Conservation (phyloP, 23 red algal genomes). For the Chondrus crispus region DNA sequence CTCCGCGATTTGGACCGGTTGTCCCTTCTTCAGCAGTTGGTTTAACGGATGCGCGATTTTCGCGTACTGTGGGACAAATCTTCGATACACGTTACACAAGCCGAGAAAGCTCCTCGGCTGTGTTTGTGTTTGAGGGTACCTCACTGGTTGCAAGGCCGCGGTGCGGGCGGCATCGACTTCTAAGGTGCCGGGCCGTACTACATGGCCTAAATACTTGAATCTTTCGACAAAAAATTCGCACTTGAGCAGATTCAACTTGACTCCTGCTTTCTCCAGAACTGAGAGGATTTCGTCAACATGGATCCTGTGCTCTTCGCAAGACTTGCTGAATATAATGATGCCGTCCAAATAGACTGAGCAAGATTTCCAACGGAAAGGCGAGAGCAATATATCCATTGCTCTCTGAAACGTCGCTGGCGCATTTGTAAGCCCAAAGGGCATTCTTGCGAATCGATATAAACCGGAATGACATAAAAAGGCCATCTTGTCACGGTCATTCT, state of each 20-base stretch:
- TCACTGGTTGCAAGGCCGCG: neutral
- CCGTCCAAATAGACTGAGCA: slow-evolving; percentile 48
- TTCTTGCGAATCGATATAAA: slow-evolving; percentile 1
- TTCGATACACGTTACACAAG: neutral
- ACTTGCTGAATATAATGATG: slow-evolving; percentile 35
- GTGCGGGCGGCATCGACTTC: neutral
- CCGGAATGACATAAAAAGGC: slow-evolving; percentile 39
- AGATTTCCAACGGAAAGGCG: neutral
- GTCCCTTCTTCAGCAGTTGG: neutral
- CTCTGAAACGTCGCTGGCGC: slow-evolving; percentile 37
- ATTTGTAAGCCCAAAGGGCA: slow-evolving; percentile 51
- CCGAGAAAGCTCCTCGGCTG: neutral
- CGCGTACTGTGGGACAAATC: neutral
- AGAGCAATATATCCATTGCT: slow-evolving; percentile 1
- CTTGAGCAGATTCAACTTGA: slow-evolving; percentile 19
- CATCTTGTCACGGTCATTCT: neutral
- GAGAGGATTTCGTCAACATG: slow-evolving; percentile 19
- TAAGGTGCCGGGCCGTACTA: neutral
- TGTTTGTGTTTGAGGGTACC: neutral
- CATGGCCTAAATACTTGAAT: neutral
- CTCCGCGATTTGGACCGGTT: neutral
- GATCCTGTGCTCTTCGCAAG: neutral
- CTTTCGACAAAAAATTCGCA: slow-evolving; percentile 9
- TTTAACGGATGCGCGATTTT: neutral
- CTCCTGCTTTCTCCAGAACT: neutral